Percentiles rank a stretch among this genome's conserved stretches.
Conservation (phyloP, 2,329 filamentous ascomycete species). For the Aspergillus neotritici region DNA sequence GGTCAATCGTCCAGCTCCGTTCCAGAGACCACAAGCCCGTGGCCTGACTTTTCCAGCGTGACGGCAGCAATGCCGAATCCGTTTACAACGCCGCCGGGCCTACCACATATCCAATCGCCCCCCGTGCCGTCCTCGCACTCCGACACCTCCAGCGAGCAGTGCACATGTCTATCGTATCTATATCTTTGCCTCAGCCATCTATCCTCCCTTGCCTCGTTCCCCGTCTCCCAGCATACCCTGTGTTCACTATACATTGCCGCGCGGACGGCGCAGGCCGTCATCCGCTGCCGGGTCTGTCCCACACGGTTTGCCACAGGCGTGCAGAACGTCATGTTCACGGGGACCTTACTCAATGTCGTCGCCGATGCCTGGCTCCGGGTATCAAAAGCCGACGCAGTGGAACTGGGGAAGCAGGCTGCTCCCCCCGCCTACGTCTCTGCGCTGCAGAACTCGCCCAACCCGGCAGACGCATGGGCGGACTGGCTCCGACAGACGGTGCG, state of each 20-base stretch:
- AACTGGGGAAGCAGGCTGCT: conserved; percentile 33
- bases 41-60: conserved; percentile 39
- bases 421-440: conserved; percentile 25
- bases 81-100: conserved; percentile 16
- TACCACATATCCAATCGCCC: conserved; percentile 17
- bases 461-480: conserved; percentile 28
- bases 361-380: conserved; percentile 42
- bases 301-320: conserved; percentile 37
- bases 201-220: conserved; percentile 38
- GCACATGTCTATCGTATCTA: conserved; percentile 38
- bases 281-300: conserved; percentile 41
- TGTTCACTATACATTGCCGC: conserved; percentile 40
- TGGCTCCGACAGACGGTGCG: conserved; percentile 37
- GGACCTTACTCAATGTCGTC: conserved; percentile 40
- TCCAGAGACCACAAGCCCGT: conserved; percentile 28
- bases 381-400: conserved; percentile 29
- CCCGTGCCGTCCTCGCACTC: conserved; percentile 20
- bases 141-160: conserved; percentile 23
- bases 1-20: conserved; percentile 21
- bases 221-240: conserved; percentile 39
- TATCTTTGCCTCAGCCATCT: conserved; percentile 42
- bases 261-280: conserved; percentile 36
- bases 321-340: conserved; percentile 45
- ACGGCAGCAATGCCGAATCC: conserved; percentile 28
- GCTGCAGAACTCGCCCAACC: conserved; percentile 21